Percentiles rank a stretch among this genome's conserved stretches.
phyloP scores from a whole-genome alignment of 495 filamentous ascomycete species.

The Lophiotrema nucula region DNA sequence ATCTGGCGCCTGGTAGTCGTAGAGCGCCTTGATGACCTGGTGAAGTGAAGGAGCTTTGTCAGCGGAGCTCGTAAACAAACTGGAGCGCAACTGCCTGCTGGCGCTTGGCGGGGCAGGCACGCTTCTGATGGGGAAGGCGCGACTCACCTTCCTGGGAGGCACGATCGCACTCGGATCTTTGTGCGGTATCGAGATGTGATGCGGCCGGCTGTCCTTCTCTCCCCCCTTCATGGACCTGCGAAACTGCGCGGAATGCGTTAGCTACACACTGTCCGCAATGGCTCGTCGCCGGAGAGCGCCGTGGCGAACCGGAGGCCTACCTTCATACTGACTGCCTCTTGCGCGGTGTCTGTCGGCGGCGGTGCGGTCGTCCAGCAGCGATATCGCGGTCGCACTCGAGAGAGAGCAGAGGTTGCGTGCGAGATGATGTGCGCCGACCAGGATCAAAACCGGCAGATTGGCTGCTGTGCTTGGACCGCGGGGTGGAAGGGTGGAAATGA shows the following conservation, averaged over 20 bases:
- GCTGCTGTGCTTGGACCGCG: conserved; percentile 17
- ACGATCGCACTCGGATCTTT: conserved; percentile 94
- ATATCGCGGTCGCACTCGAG: background rate
- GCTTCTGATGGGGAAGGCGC: background rate
- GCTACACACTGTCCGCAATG: conserved; percentile 1
- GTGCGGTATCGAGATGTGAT: conserved; percentile 83
- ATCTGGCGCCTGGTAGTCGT: conserved; percentile 75
- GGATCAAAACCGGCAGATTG: conserved; percentile 13
- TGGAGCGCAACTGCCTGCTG: conserved; percentile 12
- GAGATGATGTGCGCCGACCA: background rate
- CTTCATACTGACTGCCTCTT: conserved; percentile 25
- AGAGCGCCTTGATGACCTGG: conserved; percentile 95
- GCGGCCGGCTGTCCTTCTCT: conserved; percentile 55
- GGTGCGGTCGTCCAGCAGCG: background rate
- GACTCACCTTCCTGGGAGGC: conserved; percentile 89
- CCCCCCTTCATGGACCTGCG: conserved; percentile 42
- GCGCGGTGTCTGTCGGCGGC: background rate
- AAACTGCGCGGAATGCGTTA: conserved; percentile 37
- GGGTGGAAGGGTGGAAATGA: conserved; percentile 18
- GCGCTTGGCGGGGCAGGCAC: conserved; percentile 6
- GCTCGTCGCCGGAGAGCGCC: conserved; percentile 2
- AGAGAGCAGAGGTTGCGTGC: conserved; percentile 1
- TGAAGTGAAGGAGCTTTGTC: conserved; percentile 26
- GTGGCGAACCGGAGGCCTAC: conserved; percentile 20
- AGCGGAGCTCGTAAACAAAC: conserved; percentile 28